Base-by-base conservation (phyloP, 129 eudicot species). In the Centrapalus pauciflorus region DNA sequence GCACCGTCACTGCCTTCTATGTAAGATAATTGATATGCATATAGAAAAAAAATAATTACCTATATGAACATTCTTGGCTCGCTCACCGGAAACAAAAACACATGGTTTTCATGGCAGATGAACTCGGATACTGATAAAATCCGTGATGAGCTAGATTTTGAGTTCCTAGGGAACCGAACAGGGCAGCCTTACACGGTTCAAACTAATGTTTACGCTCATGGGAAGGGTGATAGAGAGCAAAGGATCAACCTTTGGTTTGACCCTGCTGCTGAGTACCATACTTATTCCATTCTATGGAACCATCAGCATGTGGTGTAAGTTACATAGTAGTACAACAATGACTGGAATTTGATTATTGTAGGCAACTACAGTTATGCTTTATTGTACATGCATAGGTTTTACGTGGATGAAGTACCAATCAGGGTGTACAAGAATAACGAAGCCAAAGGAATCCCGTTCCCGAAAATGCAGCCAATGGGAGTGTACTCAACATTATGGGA, bases 161-260 rank as follows among this genome's bases (percentile, higher is more conserved):
- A 92, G 74, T 92, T 92, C 82, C 82, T 92, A 77, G 96, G 98
- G 25, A 92, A 92, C 59, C 77, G 98, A 20, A 73, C 85, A 0
- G 98, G 98, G 30, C 96, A 92, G 48, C 98, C 98, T 0, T 83
- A 83, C 91, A 79, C 98, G 0, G 96, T 92, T 38, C 98, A 92
- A 37, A 92, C 98, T 4, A 92, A 92, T 28, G 81, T 92, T 0
- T 92, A 74, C 19, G 89, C 85, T 57, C 77, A 80, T 29, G 98
- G 98, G 28, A 88, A 85, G 64, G 98, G 98, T 43, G 87, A 88
- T 45, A 81, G 82, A 55, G 98, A 92, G 70, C 98, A 92, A 68
- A 85, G 98, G 66, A 63, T 92, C 65, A 92, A 88, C 81, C 86
- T 92, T 0, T 92, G 98, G 98, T 92, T 92, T 55, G 91, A 92